Base-by-base conservation (phyloP, 305 asterid species). In the Fraxinus ornus region DNA sequence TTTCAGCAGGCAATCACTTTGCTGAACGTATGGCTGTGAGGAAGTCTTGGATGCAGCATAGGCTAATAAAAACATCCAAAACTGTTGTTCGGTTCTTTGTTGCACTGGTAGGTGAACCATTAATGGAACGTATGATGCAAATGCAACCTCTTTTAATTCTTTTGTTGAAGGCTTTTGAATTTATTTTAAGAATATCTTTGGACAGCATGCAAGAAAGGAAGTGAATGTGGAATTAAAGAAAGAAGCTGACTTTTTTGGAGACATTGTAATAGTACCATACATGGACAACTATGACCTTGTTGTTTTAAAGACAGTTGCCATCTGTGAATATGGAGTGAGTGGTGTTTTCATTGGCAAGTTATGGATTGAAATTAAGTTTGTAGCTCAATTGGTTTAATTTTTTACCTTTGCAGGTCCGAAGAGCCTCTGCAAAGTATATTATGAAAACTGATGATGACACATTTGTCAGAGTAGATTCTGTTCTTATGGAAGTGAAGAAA, bases 401-500 rank as follows among this genome's bases (percentile, higher is more conserved):
- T 74, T 55, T 83, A 77, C 81, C 75, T 28, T 86, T 82, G 83
- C 88, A 94, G 98, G 91, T 92, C 47, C 86, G 86, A 71, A 87
- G 85, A 52, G 86, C 89, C 37, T 87, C 93, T 32, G 94, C 98
- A 3, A 92, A 91, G 82, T 87, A 92, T 83, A 84, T 94, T 30
- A 92, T 94, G 97, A 94, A 94, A 88, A 91, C 94, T 52, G 98
- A 94, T 79, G 98, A 94, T 9, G 97, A 92, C 81, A 92, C 97
- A 1, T 92, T 90, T 83, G 94, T 94, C 80, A 94, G 95, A 86
- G 93, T 94, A n/a, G 97, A 92, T 10, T 92, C 90, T 7, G 87
- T 94, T 79, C 75, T 91, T 52, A 80, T 81, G 60, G 94, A 94
- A 86, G 94, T 94, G 2, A 87, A 88, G 81, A 90, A 89, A 83